Evolutionary conservation across 2,329 filamentous ascomycete genomes (phyloP), one percentile per base, ranked within the genome.

Genomic region (Penicillium freii): DNA sequence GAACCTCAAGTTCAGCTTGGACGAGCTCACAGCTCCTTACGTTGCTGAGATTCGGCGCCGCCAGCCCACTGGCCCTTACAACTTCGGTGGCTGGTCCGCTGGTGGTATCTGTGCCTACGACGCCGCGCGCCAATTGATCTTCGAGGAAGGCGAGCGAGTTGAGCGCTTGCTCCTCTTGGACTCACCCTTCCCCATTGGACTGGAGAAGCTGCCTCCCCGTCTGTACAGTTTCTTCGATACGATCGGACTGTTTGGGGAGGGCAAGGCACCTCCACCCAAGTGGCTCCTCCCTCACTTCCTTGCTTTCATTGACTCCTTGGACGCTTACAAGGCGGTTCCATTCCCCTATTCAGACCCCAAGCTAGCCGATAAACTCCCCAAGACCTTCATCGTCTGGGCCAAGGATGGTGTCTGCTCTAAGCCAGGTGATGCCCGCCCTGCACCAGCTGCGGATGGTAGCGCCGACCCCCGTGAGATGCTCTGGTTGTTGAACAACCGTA

Each of bases 21-120:
- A 72, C 13, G 70, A 72, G 25, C 61, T 80, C 5, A 72, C 74
- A 4, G 57, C 59, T 5, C 68, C 67, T 2, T 81, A 77, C 54
- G 56, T 80, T n/a, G 66, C 62, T 6, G 79, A 81, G 56, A 75
- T 82, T 34, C 76, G 74, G 4, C 75, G 76, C n/a, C 72, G 78
- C 25, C 77, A 82, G 60, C 76, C 79, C 5, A 71, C 72, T 13
- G 77, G 78, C 0, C 86, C 87, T 0, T 90, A 90, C 73, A 81
- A 82, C 50, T 74, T 91, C 1, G 83, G 85, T 17, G 89, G 89
- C 25, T 92, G 88, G 89, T 89, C 85, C n/a, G 88, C 87, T 1
- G 89, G 89, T 27, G 88, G 89, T 36, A 87, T 90, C 47, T 86
- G 87, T 58, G 87, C 88, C 42, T 90, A 84, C 66, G 85, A 89